Conservation (phyloP, 192 early-diverging fungal genomes). For the Umbelopsis sp. region DNA sequence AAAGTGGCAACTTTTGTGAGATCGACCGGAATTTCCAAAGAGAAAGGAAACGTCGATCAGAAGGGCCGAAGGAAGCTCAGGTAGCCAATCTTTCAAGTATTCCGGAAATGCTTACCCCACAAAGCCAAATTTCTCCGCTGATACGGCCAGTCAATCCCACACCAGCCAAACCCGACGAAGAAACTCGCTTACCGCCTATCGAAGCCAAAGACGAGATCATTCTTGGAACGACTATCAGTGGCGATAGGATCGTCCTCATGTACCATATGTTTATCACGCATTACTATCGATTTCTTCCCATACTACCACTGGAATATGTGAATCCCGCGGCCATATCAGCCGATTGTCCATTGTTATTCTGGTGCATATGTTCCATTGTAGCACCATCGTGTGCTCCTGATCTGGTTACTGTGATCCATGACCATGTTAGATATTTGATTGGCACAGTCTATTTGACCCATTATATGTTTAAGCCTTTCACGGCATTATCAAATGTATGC, state of each 20-base stretch:
- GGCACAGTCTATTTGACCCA: constrained; percentile 14
- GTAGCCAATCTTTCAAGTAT: background rate
- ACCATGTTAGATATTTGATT: constrained; percentile 21
- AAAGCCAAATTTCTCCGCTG: background rate
- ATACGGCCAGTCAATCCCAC: too few species aligned
- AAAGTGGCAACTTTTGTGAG: constrained; percentile 21
- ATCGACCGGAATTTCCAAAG: constrained; percentile 15
- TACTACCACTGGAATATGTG: constrained; percentile 26
- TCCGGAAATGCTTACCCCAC: background rate
- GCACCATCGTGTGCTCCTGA: constrained; percentile 3
- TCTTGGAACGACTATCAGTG: background rate
- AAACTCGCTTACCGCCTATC: too few species aligned
- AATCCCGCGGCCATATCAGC: constrained; percentile 13
- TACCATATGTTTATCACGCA: constrained; percentile 22
- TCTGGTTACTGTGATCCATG: constrained; percentile 1
- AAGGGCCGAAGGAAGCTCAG: background rate
- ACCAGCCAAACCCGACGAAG: too few species aligned
- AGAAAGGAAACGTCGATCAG: constrained; percentile 12
- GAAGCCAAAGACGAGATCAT: background rate
- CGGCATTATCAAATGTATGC: constrained; percentile 23
- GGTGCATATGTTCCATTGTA: constrained; percentile 26
- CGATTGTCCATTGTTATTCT: constrained; percentile 26
- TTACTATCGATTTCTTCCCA: constrained; percentile 13
- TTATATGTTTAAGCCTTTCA: constrained; percentile 27
- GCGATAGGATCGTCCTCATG: constrained; percentile 10